Percentiles rank a stretch among this genome's conserved stretches.
Evolutionary conservation across 2,329 filamentous ascomycete species (phyloP).

Genomic region (Sporothrix sp.): DNA sequence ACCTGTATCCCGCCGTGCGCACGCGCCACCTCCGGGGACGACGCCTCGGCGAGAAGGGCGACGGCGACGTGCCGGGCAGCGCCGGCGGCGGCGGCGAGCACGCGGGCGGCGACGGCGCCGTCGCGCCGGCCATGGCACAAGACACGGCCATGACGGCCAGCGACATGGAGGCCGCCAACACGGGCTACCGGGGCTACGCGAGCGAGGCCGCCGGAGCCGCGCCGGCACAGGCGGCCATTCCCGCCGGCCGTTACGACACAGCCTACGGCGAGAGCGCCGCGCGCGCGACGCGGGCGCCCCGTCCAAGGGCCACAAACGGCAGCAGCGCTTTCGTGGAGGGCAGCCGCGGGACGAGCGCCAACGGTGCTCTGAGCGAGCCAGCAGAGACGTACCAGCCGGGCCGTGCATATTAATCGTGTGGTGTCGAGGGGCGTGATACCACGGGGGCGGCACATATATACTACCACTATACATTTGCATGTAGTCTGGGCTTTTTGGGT

Average conservation of each 20-base stretch:
- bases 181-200: not conserved
- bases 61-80: too few species aligned
- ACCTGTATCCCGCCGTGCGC: constrained; percentile 69
- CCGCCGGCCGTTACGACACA: not conserved
- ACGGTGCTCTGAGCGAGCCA: not conserved
- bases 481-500: too few species aligned
- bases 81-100: too few species aligned
- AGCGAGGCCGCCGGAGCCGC: not conserved
- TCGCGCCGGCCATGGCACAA: too few species aligned
- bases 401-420: not conserved
- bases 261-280: constrained; percentile 15
- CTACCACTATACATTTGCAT: too few species aligned
- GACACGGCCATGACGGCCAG: not conserved
- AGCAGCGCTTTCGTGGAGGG: not conserved
- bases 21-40: constrained; percentile 37
- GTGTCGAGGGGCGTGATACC: too few species aligned
- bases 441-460: too few species aligned
- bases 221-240: not conserved
- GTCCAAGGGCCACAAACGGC: not conserved
- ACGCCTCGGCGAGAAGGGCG: constrained; percentile 7
- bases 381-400: constrained; percentile 8
- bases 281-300: constrained; percentile 10
- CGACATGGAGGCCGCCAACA: not conserved
- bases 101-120: too few species aligned
- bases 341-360: not conserved